A percentile compares a stretch with the other conserved stretches of the same genome.
Evolutionary conservation across 257 asterid species (phyloP).

Genomic region (Solanum infundibuliforme): DNA sequence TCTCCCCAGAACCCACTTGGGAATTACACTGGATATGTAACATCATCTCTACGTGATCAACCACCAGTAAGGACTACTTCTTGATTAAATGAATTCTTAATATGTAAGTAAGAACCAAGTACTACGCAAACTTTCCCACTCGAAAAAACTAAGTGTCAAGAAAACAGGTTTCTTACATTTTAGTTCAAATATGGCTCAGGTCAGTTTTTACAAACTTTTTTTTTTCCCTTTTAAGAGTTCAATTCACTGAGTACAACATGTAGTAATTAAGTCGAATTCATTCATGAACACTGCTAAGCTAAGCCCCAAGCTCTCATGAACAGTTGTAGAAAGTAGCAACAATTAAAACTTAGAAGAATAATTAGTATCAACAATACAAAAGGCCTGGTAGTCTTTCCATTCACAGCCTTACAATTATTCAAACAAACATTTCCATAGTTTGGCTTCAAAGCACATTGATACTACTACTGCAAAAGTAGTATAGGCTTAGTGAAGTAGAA

Average conservation of each 20-base stretch:
- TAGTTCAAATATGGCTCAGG: neutral
- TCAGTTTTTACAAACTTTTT: neutral
- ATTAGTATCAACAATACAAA: neutral
- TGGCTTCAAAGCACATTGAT: neutral
- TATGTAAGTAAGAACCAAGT: neutral
- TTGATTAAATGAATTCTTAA: neutral
- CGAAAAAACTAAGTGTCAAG: neutral
- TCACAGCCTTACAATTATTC: neutral
- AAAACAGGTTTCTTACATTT: neutral
- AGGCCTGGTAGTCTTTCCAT: neutral
- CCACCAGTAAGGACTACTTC: neutral
- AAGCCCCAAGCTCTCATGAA: neutral
- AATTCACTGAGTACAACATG: neutral
- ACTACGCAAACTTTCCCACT: neutral
- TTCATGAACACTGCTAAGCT: neutral
- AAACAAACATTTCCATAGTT: neutral
- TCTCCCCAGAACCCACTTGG: no score
- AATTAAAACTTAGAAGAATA: neutral
- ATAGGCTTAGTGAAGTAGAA: slow-evolving; percentile 6
- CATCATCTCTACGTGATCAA: no score
- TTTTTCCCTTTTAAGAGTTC: neutral
- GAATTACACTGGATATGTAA: no score
- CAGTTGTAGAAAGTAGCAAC: neutral
- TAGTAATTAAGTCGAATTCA: neutral
- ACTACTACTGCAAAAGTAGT: neutral